Evolutionary conservation across 257 asterid species (phyloP).

Genomic region (Fraxinus pennsylvanica): DNA sequence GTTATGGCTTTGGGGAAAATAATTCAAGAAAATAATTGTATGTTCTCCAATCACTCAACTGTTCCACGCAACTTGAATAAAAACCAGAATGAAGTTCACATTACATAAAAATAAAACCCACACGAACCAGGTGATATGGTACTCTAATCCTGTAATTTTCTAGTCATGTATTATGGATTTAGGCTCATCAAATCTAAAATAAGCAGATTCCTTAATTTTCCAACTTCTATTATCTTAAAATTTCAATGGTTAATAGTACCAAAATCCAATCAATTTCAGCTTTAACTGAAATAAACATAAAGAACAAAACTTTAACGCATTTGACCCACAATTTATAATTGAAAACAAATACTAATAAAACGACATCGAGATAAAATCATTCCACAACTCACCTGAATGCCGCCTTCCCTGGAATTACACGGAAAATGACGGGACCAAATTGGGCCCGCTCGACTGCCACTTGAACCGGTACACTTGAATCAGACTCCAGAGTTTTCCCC

Average conservation of each 20-base stretch:
- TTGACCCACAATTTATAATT: constrained; percentile 2
- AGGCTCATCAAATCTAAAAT: not conserved
- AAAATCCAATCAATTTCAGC: constrained; percentile 17
- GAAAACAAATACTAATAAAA: not conserved
- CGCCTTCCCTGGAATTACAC: constrained; percentile 70
- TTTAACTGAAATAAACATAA: not conserved
- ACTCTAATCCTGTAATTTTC: not conserved
- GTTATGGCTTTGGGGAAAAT: not conserved
- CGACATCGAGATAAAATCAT: not conserved
- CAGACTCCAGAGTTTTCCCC: too few species aligned
- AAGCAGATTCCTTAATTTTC: not conserved
- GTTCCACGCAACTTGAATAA: not conserved
- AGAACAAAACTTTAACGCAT: not conserved
- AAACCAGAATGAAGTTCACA: not conserved
- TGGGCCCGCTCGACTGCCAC: constrained; percentile 63
- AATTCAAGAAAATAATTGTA: not conserved
- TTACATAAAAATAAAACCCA: not conserved
- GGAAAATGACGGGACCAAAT: constrained; percentile 56
- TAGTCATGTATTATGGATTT: not conserved
- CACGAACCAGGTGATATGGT: not conserved
- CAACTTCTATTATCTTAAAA: not conserved
- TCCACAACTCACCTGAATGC: constrained; percentile 61
- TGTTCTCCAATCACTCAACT: not conserved
- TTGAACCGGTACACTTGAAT: constrained; percentile 61
- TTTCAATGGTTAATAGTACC: not conserved